These are phyloP conservation scores for Lepidopterella palustris DNA, from an alignment of 495 filamentous ascomycete genomes.

Conservation along the genomic window DNA sequence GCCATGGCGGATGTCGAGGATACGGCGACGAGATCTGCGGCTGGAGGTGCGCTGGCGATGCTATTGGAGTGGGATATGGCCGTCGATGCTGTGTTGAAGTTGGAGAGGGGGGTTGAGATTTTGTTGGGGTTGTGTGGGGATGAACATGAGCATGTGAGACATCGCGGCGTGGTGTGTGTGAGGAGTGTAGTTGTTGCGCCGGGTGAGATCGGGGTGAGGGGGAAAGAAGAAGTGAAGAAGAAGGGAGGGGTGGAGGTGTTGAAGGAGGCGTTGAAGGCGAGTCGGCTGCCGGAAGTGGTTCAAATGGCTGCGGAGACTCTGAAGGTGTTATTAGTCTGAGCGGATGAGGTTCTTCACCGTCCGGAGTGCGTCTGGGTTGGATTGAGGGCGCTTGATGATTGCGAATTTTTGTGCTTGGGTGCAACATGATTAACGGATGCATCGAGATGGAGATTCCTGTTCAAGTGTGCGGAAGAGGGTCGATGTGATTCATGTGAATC, in stretches of 20 bases:
- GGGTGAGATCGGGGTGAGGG: constrained; percentile 45
- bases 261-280: constrained; percentile 25
- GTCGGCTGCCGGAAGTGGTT: constrained; percentile 18
- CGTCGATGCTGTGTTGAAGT: constrained; percentile 59
- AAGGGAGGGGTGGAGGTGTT: constrained; percentile 28
- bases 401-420: no score
- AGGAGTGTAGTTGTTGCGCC: constrained; percentile 52
- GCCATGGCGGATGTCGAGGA: constrained; percentile 85
- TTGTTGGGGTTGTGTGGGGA: constrained; percentile 70
- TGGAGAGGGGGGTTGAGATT: constrained; percentile 61
- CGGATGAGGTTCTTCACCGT: no score
- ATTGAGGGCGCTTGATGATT: no score
- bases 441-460: no score
- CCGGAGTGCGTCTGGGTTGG: no score
- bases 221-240: constrained; percentile 40
- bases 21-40: constrained; percentile 66
- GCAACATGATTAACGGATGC: no score
- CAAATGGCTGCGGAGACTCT: constrained; percentile 21
- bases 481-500: no score
- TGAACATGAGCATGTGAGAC: constrained; percentile 56
- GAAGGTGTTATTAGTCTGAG: constrained; percentile 19
- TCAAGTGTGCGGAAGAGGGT: no score
- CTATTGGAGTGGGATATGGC: constrained; percentile 69
- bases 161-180: constrained; percentile 72
- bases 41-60: constrained; percentile 81